Evolutionary conservation across 768 basidiomycete genomes (phyloP), one percentile per base, ranked within the genome.

Genomic region (Boletus reticulatus): DNA sequence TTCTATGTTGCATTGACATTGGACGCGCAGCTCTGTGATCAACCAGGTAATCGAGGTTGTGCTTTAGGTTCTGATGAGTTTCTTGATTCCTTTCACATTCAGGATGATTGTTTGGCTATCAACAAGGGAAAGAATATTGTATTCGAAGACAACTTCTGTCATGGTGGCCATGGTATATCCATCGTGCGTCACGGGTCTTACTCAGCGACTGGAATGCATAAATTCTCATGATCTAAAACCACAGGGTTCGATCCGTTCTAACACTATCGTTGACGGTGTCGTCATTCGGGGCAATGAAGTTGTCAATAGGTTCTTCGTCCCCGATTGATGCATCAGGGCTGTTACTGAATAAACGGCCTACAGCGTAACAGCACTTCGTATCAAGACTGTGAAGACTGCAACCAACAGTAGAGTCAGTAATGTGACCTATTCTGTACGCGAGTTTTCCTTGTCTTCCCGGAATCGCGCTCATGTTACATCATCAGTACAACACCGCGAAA

Each of bases 101-200:
- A 70, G 78, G 84, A 88, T 55, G 86, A 88, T 61, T 88, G 85
- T 63, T 70, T 88, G 24, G 83, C 87, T 19, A 74, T 81, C 60
- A 77, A 76, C 61, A 53, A 50, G 20, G 78, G 78, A 16, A 55
- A 70, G 7, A 79, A 78, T 57, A 80, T 82, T 43, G 38, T 71
- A 24, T 76, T 87, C 71, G 70, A 71, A 51, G 64, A 78, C 24
- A 85, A 86, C 65, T 66, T 66, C 22, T 88, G 87, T 69, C 68
- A 71, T 4, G 75, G 76, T 27, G 85, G 87, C 4, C 87, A 89
- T 47, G 86, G 87, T 29, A 81, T 86, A 57, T 85, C 83, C 5
- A 75, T 88, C 27, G 75, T 73, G 48, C 41, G 55, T 56, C n/a
- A n/a, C n/a, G n/a, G 3, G 27, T 41, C 17, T n/a, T 22, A 3